phyloP scores from a whole-genome alignment of 768 basidiomycete species.

The Gyrodon lividus region DNA sequence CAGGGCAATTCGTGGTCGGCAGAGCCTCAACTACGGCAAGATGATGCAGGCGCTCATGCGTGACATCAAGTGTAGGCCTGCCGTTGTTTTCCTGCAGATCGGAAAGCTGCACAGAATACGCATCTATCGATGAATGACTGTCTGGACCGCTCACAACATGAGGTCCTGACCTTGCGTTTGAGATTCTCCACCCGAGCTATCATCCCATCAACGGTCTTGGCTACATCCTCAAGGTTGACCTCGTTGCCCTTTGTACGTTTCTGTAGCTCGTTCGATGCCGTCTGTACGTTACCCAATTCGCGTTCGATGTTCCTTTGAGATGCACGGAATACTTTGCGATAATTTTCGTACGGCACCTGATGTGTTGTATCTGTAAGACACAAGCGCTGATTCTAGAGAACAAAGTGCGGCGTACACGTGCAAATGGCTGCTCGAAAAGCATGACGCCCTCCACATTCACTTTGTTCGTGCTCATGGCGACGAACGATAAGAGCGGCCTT shows the following conservation, averaged over 20 bases:
- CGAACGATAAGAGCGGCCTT: slow-evolving; percentile 3
- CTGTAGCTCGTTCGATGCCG: slow-evolving; percentile 57
- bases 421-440: slow-evolving; percentile 84
- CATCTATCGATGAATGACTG: slow-evolving; percentile 15
- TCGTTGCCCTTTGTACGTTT: slow-evolving; percentile 40
- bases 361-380: slow-evolving; percentile 11
- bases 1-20: slow-evolving; percentile 48
- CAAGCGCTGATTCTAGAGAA: neutral
- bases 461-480: slow-evolving; percentile 41
- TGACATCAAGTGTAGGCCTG: slow-evolving; percentile 63
- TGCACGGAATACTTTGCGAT: slow-evolving; percentile 82
- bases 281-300: slow-evolving; percentile 63
- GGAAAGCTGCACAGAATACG: slow-evolving; percentile 38
- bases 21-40: slow-evolving; percentile 62
- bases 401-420: slow-evolving; percentile 47
- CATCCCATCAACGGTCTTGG: slow-evolving; percentile 71
- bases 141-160: slow-evolving; percentile 10
- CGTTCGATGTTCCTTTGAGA: slow-evolving; percentile 82
- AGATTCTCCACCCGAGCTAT: slow-evolving; percentile 72
- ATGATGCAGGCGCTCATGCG: slow-evolving; percentile 73
- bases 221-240: slow-evolving; percentile 48
- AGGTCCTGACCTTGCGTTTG: slow-evolving; percentile 76
- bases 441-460: slow-evolving; percentile 71
- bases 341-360: slow-evolving; percentile 88
- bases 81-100: slow-evolving; percentile 48